phyloP scores from a whole-genome alignment of 2,329 filamentous ascomycete genomes.

The Tolypocladium nubicola region DNA sequence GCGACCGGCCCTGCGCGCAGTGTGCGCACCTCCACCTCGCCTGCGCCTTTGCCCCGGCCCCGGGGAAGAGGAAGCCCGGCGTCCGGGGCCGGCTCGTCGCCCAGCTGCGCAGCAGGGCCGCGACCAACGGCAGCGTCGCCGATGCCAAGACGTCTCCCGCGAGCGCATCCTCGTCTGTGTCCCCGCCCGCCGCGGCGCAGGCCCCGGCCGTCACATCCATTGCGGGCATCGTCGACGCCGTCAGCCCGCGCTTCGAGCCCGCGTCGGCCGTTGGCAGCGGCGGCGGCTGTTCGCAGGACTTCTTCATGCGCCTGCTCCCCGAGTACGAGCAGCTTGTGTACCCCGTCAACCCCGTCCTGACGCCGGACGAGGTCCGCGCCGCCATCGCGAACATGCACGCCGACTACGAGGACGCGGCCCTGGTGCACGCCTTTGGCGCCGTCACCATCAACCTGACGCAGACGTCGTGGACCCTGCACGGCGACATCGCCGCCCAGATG shows the following conservation, averaged over 20 bases:
- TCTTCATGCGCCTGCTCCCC: constrained; percentile 21
- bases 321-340: constrained; percentile 25
- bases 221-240: constrained; percentile 13
- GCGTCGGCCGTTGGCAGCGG: constrained; percentile 1
- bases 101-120: constrained; percentile 18
- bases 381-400: constrained; percentile 21
- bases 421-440: constrained; percentile 24
- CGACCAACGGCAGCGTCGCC: not conserved
- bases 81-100: constrained; percentile 23
- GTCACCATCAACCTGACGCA: constrained; percentile 25
- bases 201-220: constrained; percentile 11
- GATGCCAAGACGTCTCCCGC: not conserved
- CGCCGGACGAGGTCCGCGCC: constrained; percentile 17
- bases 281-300: constrained; percentile 15
- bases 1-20: constrained; percentile 21
- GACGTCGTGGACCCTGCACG: constrained; percentile 16
- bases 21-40: constrained; percentile 23
- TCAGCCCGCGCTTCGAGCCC: constrained; percentile 1
- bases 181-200: not conserved
- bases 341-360: constrained; percentile 24
- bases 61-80: constrained; percentile 22
- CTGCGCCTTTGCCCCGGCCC: constrained; percentile 21
- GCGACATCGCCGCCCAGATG: constrained; percentile 18
- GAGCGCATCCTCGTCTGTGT: not conserved
- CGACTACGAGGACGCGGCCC: constrained; percentile 21